Conservation (phyloP, 2,329 filamentous ascomycete genomes). For the Xylaria sp. region DNA sequence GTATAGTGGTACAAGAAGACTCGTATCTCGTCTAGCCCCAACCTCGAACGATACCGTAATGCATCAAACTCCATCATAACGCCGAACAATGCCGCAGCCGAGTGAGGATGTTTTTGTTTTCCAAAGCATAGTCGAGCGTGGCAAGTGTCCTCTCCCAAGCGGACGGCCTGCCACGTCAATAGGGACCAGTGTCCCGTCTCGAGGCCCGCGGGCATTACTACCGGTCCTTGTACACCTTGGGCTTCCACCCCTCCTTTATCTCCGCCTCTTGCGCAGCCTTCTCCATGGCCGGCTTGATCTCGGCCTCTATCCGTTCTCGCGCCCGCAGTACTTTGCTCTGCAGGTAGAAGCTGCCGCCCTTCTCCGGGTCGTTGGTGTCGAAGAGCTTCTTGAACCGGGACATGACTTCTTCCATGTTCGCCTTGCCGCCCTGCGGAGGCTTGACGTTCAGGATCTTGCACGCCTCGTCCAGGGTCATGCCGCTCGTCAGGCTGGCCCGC, state of each 20-base stretch:
- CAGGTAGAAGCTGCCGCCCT: conserved; percentile 96
- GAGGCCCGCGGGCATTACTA: conserved; percentile 39
- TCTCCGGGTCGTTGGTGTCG: conserved; percentile 90
- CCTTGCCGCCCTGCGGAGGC: conserved; percentile 76
- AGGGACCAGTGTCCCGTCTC: background rate
- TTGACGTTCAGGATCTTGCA: conserved; percentile 97
- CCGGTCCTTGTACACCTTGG: conserved; percentile 91
- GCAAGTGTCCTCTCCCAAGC: background rate
- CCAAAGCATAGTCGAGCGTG: conserved; percentile 8
- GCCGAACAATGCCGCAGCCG: conserved; percentile 57
- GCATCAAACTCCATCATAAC: conserved; percentile 40
- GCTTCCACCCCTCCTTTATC: conserved; percentile 84
- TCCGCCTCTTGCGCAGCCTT: conserved; percentile 76
- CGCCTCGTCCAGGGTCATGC: conserved; percentile 92
- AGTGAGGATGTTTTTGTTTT: conserved; percentile 55
- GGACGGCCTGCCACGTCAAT: conserved; percentile 14
- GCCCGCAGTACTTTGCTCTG: conserved; percentile 96
- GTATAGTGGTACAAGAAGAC: conserved; percentile 29
- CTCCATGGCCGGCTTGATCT: conserved; percentile 73
- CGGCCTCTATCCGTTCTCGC: conserved; percentile 87
- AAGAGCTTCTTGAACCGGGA: conserved; percentile 93
- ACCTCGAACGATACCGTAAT: conserved; percentile 10
- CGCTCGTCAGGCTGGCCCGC: conserved; percentile 55
- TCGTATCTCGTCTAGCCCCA: conserved; percentile 11
- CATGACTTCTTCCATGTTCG: conserved; percentile 78